A percentile compares a stretch with the other conserved stretches of the same genome.
Evolutionary conservation across 78 protist genomes (phyloP).

Genomic region (Isochrysis galbana): DNA sequence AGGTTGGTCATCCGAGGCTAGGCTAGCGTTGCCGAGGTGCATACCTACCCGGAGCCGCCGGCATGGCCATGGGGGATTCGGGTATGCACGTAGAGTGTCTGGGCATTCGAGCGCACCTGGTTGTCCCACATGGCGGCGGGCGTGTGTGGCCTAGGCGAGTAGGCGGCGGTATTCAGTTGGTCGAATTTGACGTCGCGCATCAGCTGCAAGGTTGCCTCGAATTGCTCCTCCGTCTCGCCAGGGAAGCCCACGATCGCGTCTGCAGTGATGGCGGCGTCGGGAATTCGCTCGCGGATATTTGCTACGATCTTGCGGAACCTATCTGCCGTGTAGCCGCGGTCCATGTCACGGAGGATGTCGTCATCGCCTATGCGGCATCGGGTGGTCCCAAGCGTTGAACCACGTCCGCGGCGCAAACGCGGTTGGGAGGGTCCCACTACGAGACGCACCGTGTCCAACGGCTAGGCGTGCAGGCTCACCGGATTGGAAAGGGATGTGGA

Average conservation of each 20-base stretch:
- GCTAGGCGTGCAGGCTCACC: no score
- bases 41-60: no score
- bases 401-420: no score
- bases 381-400: no score
- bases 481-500: constrained; percentile 50
- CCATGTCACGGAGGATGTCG: constrained; percentile 42
- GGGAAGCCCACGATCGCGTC: constrained; percentile 57
- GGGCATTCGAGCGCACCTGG: constrained; percentile 31
- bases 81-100: no score
- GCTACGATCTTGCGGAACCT: neutral
- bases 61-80: no score
- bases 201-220: constrained; percentile 25
- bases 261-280: constrained; percentile 47
- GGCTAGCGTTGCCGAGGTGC: no score
- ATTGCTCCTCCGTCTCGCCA: constrained; percentile 54
- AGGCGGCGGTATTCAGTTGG: constrained; percentile 43
- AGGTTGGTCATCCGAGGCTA: no score
- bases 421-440: no score
- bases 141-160: constrained; percentile 56
- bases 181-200: constrained; percentile 21
- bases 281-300: neutral
- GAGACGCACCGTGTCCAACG: no score
- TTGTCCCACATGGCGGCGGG: constrained; percentile 43
- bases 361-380: no score
- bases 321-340: constrained; percentile 35